Conservation (phyloP, 75 land plant genomes). For the Selaginella moellendorffii region DNA sequence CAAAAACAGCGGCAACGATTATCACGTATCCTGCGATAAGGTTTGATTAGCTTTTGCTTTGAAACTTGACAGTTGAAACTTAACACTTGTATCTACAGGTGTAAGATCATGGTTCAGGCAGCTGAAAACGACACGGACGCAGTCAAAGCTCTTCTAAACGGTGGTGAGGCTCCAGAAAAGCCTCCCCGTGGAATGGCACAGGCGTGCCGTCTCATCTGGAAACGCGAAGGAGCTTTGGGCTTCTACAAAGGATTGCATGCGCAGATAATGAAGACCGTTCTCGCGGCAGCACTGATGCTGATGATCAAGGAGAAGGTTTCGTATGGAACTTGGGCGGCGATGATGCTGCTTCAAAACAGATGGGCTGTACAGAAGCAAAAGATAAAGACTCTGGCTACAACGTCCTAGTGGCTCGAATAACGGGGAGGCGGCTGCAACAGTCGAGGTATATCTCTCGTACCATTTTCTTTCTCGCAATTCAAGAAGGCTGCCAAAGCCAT, state of each 20-base stretch:
- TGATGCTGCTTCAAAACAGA: conserved; percentile 60
- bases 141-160: too few relatives aligned
- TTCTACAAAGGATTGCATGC: conserved; percentile 82
- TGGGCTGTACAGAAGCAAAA: too few relatives aligned
- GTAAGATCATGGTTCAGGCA: conserved; percentile 78
- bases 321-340: conserved; percentile 50
- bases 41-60: conserved; percentile 17
- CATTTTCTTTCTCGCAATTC: too few relatives aligned
- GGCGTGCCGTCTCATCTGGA: conserved; percentile 43
- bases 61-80: not conserved
- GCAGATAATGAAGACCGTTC: conserved; percentile 76
- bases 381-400: too few relatives aligned
- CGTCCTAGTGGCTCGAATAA: too few relatives aligned
- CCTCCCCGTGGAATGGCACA: conserved; percentile 28
- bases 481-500: too few relatives aligned
- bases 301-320: conserved; percentile 93
- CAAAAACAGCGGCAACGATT: conserved; percentile 69
- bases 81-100: conserved; percentile 27
- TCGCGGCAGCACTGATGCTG: conserved; percentile 68
- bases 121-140: conserved; percentile 39
- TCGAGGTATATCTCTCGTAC: too few relatives aligned
- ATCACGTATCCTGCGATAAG: conserved; percentile 91
- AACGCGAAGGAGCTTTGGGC: conserved; percentile 53
- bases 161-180: not conserved
- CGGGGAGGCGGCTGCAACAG: too few relatives aligned